Base-by-base conservation (phyloP, 2,329 filamentous ascomycete species). In the Cryphonectria nitschkei region DNA sequence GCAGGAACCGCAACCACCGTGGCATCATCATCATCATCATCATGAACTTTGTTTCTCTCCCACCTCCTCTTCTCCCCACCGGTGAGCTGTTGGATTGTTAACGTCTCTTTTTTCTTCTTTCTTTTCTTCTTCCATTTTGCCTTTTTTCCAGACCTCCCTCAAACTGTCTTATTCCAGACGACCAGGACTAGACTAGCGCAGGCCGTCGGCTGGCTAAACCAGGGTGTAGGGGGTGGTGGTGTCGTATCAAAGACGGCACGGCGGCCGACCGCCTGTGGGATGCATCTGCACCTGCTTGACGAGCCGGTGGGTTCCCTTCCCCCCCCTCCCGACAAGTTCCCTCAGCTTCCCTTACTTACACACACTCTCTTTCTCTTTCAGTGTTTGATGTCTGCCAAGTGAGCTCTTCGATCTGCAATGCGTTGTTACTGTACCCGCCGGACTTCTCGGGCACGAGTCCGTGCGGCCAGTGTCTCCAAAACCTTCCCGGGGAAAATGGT, bases 181-280 rank as follows among this genome's bases (percentile, higher is more conserved):
- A 3, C 11, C 14, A 22, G 26, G 26, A 58, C 54, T 58, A 6
- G 13, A 58, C 26, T 58, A 8, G 32, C 26, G 26, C 54, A 32
- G 54, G 54, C 54, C 16, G 54, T 16, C 26, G 14, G 54, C 54
- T 58, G 54, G 13, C 46, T 50, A 19, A 32, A n/a, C 60, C 22
- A 62, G 41, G 26, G 29, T 52, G 52, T 19, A 46, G 50, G 37
- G 50, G n/a, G 46, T 50, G 46, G 46, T 41, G 60, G 60, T 50
- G 69, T 70, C 52, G 68, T 66, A 70, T 65, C 50, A 61, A 68
- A n/a, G 61, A 61, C 65, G 50, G 69, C 69, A 65, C 34, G 63
- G 58, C 46, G 61, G 65, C 16, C n/a, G 32, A 43, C 50, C 37
- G 61, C 50, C 50, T 16, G 3, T 34, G 37, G 52, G 16, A 43